Conservation (phyloP, 2,329 filamentous ascomycete species). For the Thelonectria blattea region DNA sequence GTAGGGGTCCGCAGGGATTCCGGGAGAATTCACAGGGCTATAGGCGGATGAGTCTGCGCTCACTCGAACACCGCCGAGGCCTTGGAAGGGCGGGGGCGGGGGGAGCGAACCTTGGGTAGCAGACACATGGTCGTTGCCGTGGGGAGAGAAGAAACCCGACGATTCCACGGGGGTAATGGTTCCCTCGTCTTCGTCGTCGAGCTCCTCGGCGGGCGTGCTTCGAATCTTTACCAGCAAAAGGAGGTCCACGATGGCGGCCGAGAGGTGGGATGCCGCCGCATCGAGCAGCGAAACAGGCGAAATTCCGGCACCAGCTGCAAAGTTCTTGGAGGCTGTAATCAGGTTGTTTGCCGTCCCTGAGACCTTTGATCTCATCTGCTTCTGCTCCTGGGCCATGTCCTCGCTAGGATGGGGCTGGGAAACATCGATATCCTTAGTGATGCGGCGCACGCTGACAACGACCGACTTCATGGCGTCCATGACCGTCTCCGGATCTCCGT, state of each 20-base stretch:
- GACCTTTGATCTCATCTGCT: slow-evolving; percentile 78
- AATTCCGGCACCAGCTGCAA: slow-evolving; percentile 79
- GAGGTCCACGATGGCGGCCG: slow-evolving; percentile 84
- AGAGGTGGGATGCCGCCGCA: slow-evolving; percentile 89
- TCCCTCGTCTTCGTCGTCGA: slow-evolving; percentile 79
- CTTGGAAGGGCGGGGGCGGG: slow-evolving; percentile 63
- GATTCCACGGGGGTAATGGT: slow-evolving; percentile 70
- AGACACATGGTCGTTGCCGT: slow-evolving; percentile 48
- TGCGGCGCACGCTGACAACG: slow-evolving; percentile 79
- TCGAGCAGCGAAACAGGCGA: slow-evolving; percentile 94
- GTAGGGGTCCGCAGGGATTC: slow-evolving; percentile 59
- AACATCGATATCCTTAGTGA: slow-evolving; percentile 80
- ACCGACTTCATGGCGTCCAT: slow-evolving; percentile 88
- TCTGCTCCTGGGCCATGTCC: slow-evolving; percentile 61
- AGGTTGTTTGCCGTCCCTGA: slow-evolving; percentile 95
- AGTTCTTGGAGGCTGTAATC: slow-evolving; percentile 94
- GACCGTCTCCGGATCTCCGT: slow-evolving; percentile 74
- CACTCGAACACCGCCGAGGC: slow-evolving; percentile 59
- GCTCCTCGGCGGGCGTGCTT: slow-evolving; percentile 73
- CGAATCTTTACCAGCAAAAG: slow-evolving; percentile 84
- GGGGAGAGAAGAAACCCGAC: slow-evolving; percentile 71
- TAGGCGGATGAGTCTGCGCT: slow-evolving; percentile 77
- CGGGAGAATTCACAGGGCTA: slow-evolving; percentile 73
- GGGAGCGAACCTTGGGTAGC: slow-evolving; percentile 50
- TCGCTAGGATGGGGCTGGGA: slow-evolving; percentile 57